Conservation (phyloP, 2,329 filamentous ascomycete species). For the Scedosporium apiospermum region DNA sequence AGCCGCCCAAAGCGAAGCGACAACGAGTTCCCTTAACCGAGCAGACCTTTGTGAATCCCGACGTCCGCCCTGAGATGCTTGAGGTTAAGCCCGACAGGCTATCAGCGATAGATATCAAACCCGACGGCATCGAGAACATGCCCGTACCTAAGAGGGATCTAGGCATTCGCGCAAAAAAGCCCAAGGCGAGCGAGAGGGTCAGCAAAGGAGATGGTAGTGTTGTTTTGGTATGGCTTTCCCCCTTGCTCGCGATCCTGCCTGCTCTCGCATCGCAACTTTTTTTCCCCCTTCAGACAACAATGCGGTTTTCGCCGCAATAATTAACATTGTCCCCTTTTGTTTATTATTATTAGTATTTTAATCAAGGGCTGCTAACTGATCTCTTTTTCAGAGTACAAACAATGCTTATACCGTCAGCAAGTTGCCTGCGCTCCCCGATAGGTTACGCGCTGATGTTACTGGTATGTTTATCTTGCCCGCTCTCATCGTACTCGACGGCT, state of each 20-base stretch:
- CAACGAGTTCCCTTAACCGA: conserved; percentile 49
- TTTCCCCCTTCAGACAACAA: background rate
- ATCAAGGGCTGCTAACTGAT: background rate
- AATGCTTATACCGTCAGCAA: conserved; percentile 79
- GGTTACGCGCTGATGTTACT: conserved; percentile 55
- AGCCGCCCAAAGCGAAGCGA: conserved; percentile 55
- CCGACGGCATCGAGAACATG: conserved; percentile 36
- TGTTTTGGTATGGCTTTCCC: conserved; percentile 43
- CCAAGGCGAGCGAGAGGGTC: conserved; percentile 51
- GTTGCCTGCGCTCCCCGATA: conserved; percentile 71
- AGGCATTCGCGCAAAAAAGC: conserved; percentile 52
- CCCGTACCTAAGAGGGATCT: conserved; percentile 40
- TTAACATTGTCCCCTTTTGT: background rate
- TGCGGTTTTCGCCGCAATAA: background rate
- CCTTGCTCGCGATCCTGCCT: background rate
- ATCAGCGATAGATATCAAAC: conserved; percentile 32
- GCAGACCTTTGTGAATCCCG: conserved; percentile 45
- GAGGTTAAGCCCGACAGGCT: conserved; percentile 46
- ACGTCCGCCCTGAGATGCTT: conserved; percentile 40
- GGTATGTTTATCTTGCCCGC: conserved; percentile 37
- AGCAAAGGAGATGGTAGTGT: conserved; percentile 59
- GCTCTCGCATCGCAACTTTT: conserved; percentile 7
- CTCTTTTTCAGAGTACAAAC: conserved; percentile 59
- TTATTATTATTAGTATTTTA: background rate
- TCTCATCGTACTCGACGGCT: background rate